Percentiles rank a stretch among this genome's conserved stretches.
Conservation (phyloP, 2,329 filamentous ascomycete genomes). For the Nothopassalora personata region DNA sequence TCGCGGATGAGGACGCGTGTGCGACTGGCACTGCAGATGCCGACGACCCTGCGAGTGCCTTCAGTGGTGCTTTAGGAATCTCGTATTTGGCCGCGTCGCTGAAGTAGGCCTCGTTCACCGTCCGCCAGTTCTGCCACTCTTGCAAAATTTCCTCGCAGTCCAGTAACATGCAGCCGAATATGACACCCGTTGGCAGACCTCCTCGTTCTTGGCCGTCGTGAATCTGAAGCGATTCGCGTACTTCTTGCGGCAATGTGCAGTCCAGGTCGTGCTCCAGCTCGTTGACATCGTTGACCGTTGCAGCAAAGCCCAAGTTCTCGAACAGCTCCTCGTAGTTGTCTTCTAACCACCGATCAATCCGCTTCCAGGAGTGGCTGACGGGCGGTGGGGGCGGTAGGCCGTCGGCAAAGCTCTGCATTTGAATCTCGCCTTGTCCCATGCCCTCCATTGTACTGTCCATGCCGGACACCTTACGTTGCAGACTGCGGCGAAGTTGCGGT, state of each 20-base stretch:
- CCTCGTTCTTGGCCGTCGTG: conserved; percentile 98
- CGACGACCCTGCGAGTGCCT: conserved; percentile 60
- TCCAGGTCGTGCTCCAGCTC: conserved; percentile 95
- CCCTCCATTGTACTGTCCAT: conserved; percentile 57
- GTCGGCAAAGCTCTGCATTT: conserved; percentile 92
- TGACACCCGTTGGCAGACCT: conserved; percentile 81
- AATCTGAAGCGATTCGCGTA: conserved; percentile 81
- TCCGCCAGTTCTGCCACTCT: conserved; percentile 95
- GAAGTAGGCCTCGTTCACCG: conserved; percentile 85
- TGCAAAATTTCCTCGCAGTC: conserved; percentile 98
- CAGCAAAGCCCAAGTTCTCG: conserved; percentile 88
- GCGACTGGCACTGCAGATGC: conserved; percentile 51
- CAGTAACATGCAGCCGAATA: conserved; percentile 91
- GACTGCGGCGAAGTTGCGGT: conserved; percentile 69
- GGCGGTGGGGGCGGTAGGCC: conserved; percentile 86
- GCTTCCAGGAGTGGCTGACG: conserved; percentile 81
- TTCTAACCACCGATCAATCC: conserved; percentile 90
- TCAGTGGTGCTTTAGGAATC: conserved; percentile 62
- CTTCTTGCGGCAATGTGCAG: conserved; percentile 85
- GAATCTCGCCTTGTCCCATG: conserved; percentile 74
- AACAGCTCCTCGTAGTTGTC: conserved; percentile 91
- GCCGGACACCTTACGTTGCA: conserved; percentile 46
- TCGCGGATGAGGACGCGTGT: conserved; percentile 33
- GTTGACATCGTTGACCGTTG: conserved; percentile 90
- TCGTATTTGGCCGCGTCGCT: conserved; percentile 48